Conservation (phyloP, 2,329 filamentous ascomycete genomes). For the Phoma sp. region DNA sequence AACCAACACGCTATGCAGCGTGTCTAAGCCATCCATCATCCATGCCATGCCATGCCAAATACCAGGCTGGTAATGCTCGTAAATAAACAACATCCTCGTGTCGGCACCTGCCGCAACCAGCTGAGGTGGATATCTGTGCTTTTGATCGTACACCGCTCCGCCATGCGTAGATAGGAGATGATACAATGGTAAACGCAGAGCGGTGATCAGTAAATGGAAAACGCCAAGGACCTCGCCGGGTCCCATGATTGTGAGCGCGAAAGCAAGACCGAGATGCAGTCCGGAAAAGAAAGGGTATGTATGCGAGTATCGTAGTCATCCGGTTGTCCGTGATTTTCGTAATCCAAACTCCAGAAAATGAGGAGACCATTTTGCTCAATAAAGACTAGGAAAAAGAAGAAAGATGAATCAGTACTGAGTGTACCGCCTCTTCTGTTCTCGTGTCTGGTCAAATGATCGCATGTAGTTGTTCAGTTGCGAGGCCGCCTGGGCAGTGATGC, state of each 20-base stretch:
- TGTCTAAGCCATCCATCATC: constrained; percentile 16
- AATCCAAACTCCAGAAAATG: constrained; percentile 24
- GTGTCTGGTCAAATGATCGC: constrained; percentile 84
- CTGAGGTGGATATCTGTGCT: constrained; percentile 34
- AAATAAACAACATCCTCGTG: constrained; percentile 13
- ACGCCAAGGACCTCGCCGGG: constrained; percentile 14
- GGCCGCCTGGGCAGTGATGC: constrained; percentile 76
- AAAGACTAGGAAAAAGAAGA: neutral
- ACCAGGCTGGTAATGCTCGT: constrained; percentile 30
- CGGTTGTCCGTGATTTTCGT: constrained; percentile 26
- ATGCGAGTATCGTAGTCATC: constrained; percentile 16
- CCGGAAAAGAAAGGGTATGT: constrained; percentile 29
- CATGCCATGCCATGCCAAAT: constrained; percentile 23
- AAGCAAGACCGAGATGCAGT: constrained; percentile 24
- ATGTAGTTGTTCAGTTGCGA: constrained; percentile 85
- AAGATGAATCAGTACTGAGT: constrained; percentile 35
- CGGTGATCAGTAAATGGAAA: constrained; percentile 16
- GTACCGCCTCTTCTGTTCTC: constrained; percentile 59
- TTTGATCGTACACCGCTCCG: constrained; percentile 40
- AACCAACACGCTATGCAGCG: constrained; percentile 18
- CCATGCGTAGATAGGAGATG: constrained; percentile 26
- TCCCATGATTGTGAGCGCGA: constrained; percentile 11
- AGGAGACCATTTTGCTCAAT: constrained; percentile 14
- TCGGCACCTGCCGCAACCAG: constrained; percentile 5
- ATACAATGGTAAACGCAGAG: constrained; percentile 30